phyloP scores from a whole-genome alignment of 148 eudicot genomes.

The Vaccinium macrocarpon region DNA sequence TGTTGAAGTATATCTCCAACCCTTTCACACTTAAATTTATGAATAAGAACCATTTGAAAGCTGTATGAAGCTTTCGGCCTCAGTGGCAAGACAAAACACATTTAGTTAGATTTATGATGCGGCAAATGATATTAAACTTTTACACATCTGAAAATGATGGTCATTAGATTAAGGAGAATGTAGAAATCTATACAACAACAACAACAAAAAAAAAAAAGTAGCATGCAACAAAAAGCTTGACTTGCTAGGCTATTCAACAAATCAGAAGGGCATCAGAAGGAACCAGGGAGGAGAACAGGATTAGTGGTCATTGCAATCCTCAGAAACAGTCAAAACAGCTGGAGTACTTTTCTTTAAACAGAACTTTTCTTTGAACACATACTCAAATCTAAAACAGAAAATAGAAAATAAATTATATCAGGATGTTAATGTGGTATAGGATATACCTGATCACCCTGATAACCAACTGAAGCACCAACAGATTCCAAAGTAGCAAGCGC shows the following conservation, averaged over 20 bases:
- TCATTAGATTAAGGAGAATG: neutral
- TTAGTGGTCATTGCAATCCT: neutral
- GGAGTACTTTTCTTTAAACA: neutral
- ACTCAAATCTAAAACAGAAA: neutral
- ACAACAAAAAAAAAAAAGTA: too few relatives aligned
- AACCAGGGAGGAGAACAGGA: neutral
- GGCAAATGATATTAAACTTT: neutral
- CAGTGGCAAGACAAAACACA: neutral
- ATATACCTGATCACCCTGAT: constrained; percentile 65
- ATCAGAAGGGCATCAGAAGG: neutral
- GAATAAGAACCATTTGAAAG: neutral
- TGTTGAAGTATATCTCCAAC: neutral
- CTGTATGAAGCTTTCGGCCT: too few relatives aligned
- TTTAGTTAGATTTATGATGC: neutral
- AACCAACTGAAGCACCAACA: constrained; percentile 44
- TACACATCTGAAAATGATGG: neutral
- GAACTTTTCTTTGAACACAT: neutral
- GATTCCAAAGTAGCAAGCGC: constrained; percentile 54
- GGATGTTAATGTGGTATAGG: neutral
- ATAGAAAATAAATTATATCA: neutral
- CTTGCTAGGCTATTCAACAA: neutral
- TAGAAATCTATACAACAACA: too few relatives aligned
- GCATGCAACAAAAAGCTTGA: neutral
- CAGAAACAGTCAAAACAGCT: neutral
- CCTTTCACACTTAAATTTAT: neutral